A percentile compares a stretch with the other conserved stretches of the same genome.
Conservation (phyloP, 1,284 basidiomycete genomes). For the Boletellus dicymbophilus region DNA sequence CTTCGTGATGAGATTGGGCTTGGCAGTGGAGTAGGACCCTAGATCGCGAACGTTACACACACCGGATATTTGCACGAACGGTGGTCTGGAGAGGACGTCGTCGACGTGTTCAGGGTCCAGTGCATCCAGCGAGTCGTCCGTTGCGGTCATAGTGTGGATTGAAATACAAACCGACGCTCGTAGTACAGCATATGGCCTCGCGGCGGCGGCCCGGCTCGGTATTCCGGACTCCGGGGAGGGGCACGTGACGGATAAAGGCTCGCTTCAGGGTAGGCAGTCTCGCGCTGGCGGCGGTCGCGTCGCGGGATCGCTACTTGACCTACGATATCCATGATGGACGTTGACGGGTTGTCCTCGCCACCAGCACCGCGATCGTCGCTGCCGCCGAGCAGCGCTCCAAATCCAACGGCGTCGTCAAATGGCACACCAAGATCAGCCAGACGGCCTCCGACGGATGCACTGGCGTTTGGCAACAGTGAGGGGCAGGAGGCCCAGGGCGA, state of each 20-base stretch:
- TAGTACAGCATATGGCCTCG: no score
- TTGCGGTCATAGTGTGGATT: constrained; percentile 21
- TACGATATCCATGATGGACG: constrained; percentile 36
- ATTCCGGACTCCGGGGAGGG: no score
- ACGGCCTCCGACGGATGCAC: constrained; percentile 56
- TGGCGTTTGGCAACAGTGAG: constrained; percentile 61
- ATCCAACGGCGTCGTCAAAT: constrained; percentile 47
- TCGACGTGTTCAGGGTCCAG: constrained; percentile 66
- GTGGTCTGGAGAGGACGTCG: constrained; percentile 60
- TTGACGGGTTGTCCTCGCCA: constrained; percentile 45
- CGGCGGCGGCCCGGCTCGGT: no score
- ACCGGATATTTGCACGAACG: constrained; percentile 66
- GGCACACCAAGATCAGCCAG: constrained; percentile 41
- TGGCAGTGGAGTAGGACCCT: constrained; percentile 55
- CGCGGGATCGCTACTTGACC: constrained; percentile 21
- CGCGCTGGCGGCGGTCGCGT: constrained; percentile 37
- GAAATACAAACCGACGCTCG: not conserved
- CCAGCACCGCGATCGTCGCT: constrained; percentile 46
- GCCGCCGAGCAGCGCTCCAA: constrained; percentile 70
- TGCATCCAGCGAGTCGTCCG: constrained; percentile 47
- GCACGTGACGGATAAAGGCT: constrained; percentile 17
- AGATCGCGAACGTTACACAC: constrained; percentile 75
- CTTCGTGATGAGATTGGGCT: constrained; percentile 51
- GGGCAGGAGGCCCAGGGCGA: constrained; percentile 48
- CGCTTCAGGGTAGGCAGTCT: constrained; percentile 45